Evolutionary conservation across 2,329 filamentous ascomycete species (phyloP), one percentile per base, ranked within the genome.

Genomic region (Dactylonectria estremocensis): DNA sequence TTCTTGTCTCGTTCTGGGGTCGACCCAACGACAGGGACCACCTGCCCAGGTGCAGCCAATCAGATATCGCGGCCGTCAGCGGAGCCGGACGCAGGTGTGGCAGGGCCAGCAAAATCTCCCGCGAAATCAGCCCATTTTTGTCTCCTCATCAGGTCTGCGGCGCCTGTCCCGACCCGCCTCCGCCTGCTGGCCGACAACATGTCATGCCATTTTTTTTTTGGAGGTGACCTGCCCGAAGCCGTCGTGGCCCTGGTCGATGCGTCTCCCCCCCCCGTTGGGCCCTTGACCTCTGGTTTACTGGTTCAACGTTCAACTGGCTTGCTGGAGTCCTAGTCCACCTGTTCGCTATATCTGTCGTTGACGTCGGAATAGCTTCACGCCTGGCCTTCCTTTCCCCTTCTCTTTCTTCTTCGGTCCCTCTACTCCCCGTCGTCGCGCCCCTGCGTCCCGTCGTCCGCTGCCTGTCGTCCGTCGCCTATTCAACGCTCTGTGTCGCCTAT

Each of bases 91-190:
- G 48, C 62, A 60, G 50, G 61, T 53, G 64, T 60, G 62, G 63
- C 63, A 66, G 66, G 62, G 56, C 69, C 70, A 75, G 68, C 73
- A 77, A 73, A 77, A 74, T 77, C 67, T 76, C 72, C 72, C 74
- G 69, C 72, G 75, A 78, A 73, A 80, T 80, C 78, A 80, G 78
- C 77, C 78, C 78, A 80, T 80, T 80, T 78, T 74, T 72, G 77
- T 76, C 75, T 78, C 76, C 74, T 76, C 74, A 69, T 76, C 74
- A 76, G 74, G 72, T 75, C 72, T 72, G 71, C 70, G 71, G 72
- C 74, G 74, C 67, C 64, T 64, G 59, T 66, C 70, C 67, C 69
- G 70, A 72, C 74, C 72, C 71, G 73, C 70, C 73, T 78, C 76
- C 76, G 74, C 75, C 74, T 74, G 66, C 73, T 75, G 68, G 64